Percentiles rank a stretch among this genome's conserved stretches.
Evolutionary conservation across 2,329 filamentous ascomycete species (phyloP).

Genomic region (Microsporum canis): DNA sequence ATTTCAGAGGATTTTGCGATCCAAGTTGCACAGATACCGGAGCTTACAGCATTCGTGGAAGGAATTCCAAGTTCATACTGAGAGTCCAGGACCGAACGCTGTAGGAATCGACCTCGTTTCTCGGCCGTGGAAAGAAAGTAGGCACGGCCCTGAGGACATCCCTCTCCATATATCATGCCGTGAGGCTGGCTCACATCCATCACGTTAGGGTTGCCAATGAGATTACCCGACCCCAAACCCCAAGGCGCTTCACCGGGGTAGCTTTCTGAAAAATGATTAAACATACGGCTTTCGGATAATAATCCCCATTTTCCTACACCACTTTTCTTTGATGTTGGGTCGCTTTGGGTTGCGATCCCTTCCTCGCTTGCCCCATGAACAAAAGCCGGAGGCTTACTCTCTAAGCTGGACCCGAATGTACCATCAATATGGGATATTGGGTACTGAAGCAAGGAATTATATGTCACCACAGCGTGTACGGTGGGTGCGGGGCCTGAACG

Average conservation of each 20-base stretch:
- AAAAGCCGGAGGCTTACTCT: slow-evolving; percentile 63
- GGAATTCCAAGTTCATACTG: slow-evolving; percentile 64
- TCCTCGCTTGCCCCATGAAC: slow-evolving; percentile 74
- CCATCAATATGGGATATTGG: slow-evolving; percentile 71
- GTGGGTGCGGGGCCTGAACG: slow-evolving; percentile 50
- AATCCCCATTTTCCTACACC: slow-evolving; percentile 67
- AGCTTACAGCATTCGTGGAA: slow-evolving; percentile 55
- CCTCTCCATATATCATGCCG: slow-evolving; percentile 75
- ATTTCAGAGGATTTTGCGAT: slow-evolving; percentile 71
- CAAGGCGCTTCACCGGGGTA: slow-evolving; percentile 63
- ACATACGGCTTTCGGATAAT: slow-evolving; percentile 56
- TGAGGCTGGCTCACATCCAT: slow-evolving; percentile 85
- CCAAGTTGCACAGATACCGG: slow-evolving; percentile 73
- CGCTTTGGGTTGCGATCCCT: slow-evolving; percentile 67
- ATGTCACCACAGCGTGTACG: slow-evolving; percentile 65
- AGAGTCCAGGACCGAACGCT: slow-evolving; percentile 47
- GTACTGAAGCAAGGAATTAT: slow-evolving; percentile 71
- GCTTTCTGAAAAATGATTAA: slow-evolving; percentile 66
- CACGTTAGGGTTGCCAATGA: slow-evolving; percentile 66
- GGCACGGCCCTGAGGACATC: slow-evolving; percentile 67
- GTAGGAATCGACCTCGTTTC: slow-evolving; percentile 64
- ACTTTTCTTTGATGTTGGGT: slow-evolving; percentile 58
- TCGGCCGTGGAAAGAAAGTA: slow-evolving; percentile 68
- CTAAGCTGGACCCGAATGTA: slow-evolving; percentile 53
- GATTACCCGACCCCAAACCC: slow-evolving; percentile 64